These are phyloP conservation scores for Pseudisothecium myosuroides DNA, from an alignment of 225 moss, liverwort and hornwort genomes.

Conservation along the genomic window DNA sequence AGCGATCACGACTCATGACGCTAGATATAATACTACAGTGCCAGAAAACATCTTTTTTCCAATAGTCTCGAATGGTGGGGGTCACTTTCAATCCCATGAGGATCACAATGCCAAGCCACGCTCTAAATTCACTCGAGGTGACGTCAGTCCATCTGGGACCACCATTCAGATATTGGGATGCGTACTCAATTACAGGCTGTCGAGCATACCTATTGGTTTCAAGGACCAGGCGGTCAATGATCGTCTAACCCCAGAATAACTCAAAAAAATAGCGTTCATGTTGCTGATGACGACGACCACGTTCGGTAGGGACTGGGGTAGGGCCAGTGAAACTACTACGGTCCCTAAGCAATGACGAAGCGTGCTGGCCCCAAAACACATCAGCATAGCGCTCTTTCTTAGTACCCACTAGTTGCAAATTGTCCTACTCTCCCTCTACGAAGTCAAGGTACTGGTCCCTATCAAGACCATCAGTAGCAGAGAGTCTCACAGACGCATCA, in stretches of 20 bases:
- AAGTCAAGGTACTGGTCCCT: accelerated
- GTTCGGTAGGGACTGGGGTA: accelerated
- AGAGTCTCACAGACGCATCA: accelerated
- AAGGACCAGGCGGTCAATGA: accelerated
- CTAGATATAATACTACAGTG: accelerated
- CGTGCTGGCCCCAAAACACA: no score
- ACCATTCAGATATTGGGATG: accelerated
- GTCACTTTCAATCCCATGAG: no score
- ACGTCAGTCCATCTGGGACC: accelerated
- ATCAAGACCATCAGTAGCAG: accelerated
- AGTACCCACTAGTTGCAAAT: accelerated
- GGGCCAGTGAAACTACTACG: accelerated
- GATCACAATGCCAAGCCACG: no score
- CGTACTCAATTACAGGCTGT: no score
- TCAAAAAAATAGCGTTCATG: no score
- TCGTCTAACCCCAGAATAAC: accelerated
- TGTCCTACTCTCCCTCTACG: no score
- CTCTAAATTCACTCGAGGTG: accelerated
- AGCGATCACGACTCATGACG: no score
- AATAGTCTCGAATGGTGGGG: no score
- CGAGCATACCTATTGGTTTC: no score
- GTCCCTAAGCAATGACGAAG: accelerated
- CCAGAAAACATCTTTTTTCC: no score
- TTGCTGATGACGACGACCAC: accelerated
- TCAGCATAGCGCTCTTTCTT: accelerated